Percentiles rank a stretch among this genome's conserved stretches.
phyloP scores from a whole-genome alignment of 2,329 filamentous ascomycete genomes.

The Ascochyta koolunga region DNA sequence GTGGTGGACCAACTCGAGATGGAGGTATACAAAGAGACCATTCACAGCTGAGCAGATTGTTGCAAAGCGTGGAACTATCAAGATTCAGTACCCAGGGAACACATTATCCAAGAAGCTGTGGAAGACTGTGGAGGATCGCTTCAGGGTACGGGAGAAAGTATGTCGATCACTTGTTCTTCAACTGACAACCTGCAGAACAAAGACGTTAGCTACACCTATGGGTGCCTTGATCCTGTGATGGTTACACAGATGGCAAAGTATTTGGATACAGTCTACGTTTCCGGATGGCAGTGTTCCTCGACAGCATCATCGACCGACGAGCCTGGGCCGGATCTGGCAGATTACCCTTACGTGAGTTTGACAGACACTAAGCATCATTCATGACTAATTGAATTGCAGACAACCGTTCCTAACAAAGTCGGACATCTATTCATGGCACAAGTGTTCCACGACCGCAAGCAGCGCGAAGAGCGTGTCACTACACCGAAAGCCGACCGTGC shows the following conservation, averaged over 20 bases:
- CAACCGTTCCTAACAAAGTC: slow-evolving; percentile 98
- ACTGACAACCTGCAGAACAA: slow-evolving; percentile 63
- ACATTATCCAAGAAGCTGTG: slow-evolving; percentile 91
- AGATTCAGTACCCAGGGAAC: slow-evolving; percentile 91
- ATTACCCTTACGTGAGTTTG: slow-evolving; percentile 73
- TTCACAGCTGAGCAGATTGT: slow-evolving; percentile 98
- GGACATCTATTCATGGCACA: slow-evolving; percentile 97
- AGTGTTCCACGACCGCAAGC: slow-evolving; percentile 99
- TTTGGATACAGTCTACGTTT: slow-evolving; percentile 97
- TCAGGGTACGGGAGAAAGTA: slow-evolving; percentile 64
- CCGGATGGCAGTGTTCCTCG: slow-evolving; percentile 97
- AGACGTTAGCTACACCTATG: slow-evolving; percentile 92
- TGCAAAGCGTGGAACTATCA: slow-evolving; percentile 88
- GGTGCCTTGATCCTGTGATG: slow-evolving; percentile 97
- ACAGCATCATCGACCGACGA: slow-evolving; percentile 95
- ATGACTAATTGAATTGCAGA: slow-evolving; percentile 59
- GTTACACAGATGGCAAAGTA: slow-evolving; percentile 99
- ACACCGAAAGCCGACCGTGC: slow-evolving; percentile 74
- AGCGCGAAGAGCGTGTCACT: slow-evolving; percentile 89
- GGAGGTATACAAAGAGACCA: slow-evolving; percentile 88
- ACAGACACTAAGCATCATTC: rapidly evolving
- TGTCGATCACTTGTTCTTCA: slow-evolving; percentile 5
- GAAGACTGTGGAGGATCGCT: slow-evolving; percentile 84
- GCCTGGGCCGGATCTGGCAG: slow-evolving; percentile 94
- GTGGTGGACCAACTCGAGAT: slow-evolving; percentile 93